Evolutionary conservation across 306 rosid species (phyloP).

Genomic region (Mimosa bimucronata): DNA sequence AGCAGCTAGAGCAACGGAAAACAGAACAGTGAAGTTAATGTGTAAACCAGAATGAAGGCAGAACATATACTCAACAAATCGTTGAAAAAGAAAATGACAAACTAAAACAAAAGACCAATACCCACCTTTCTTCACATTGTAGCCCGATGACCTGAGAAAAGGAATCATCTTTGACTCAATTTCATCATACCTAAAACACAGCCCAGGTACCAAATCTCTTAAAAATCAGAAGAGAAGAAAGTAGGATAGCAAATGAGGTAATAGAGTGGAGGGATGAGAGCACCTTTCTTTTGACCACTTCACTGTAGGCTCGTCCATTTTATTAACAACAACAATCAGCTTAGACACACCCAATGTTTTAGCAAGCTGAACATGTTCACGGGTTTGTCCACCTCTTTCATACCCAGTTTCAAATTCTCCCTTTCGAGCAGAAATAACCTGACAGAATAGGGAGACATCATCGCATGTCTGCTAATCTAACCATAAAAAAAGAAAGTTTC

Average conservation of each 20-base stretch:
- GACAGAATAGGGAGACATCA: constrained; percentile 15
- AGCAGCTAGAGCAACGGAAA: too few relatives aligned
- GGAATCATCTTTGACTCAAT: constrained; percentile 91
- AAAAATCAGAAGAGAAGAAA: not conserved
- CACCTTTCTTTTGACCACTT: constrained; percentile 97
- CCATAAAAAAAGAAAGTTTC: not conserved
- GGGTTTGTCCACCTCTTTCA: constrained; percentile 99
- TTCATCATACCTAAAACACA: constrained; percentile 76
- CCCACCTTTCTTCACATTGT: constrained; percentile 99
- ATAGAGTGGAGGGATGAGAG: not conserved
- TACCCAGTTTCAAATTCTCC: constrained; percentile 99
- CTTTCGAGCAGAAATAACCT: constrained; percentile 98
- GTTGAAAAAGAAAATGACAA: not conserved
- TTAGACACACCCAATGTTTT: constrained; percentile 95
- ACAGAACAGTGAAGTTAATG: too few relatives aligned
- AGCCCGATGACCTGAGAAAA: constrained; percentile 82
- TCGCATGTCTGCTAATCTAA: constrained; percentile 19
- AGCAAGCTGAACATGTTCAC: constrained; percentile 98
- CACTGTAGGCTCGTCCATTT: constrained; percentile 98
- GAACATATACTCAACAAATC: constrained; percentile 17
- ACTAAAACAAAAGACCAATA: constrained; percentile 31
- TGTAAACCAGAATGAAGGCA: not conserved
- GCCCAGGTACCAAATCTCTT: constrained; percentile 16
- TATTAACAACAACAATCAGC: constrained; percentile 87
- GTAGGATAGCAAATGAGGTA: not conserved